Conservation (phyloP, 2,329 filamentous ascomycete genomes). For the Aspergillus sp. region DNA sequence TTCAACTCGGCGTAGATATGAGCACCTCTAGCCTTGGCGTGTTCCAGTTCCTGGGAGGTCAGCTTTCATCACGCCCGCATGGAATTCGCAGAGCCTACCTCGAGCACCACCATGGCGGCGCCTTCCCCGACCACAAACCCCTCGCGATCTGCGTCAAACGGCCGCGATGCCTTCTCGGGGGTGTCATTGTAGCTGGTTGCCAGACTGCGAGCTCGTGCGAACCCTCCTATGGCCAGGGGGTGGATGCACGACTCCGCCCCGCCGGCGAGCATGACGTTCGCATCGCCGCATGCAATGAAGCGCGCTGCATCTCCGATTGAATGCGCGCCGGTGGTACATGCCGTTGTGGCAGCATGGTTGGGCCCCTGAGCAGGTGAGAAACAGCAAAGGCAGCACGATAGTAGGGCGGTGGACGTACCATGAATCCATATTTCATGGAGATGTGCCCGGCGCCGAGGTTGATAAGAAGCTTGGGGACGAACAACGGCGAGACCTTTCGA, state of each 20-base stretch:
- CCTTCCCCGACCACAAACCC: slow-evolving; percentile 95
- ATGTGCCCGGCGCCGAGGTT: slow-evolving; percentile 94
- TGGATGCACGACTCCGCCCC: slow-evolving; percentile 95
- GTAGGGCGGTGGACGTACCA: slow-evolving; percentile 35
- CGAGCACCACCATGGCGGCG: slow-evolving; percentile 80
- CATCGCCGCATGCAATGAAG: slow-evolving; percentile 87
- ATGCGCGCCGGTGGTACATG: slow-evolving; percentile 94
- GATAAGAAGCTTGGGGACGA: slow-evolving; percentile 88
- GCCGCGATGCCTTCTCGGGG: slow-evolving; percentile 71
- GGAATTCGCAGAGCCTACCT: slow-evolving; percentile 46
- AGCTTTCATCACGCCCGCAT: background rate
- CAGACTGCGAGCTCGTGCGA: slow-evolving; percentile 81
- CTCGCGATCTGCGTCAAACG: slow-evolving; percentile 75
- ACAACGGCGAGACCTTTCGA: slow-evolving; percentile 86
- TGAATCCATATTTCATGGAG: slow-evolving; percentile 86
- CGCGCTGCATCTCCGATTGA: slow-evolving; percentile 91
- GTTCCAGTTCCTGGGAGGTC: slow-evolving; percentile 67
- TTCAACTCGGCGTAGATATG: slow-evolving; percentile 82
- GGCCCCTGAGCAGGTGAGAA: slow-evolving; percentile 59
- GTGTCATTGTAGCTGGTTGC: slow-evolving; percentile 75
- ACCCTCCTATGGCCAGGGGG: slow-evolving; percentile 87
- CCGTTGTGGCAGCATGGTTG: slow-evolving; percentile 89
- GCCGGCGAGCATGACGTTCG: slow-evolving; percentile 93
- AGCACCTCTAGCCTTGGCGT: slow-evolving; percentile 75
- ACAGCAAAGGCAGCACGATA: slow-evolving; percentile 18